Conservation (phyloP, 1,284 basidiomycete species). For the Sporisorium graminicola region DNA sequence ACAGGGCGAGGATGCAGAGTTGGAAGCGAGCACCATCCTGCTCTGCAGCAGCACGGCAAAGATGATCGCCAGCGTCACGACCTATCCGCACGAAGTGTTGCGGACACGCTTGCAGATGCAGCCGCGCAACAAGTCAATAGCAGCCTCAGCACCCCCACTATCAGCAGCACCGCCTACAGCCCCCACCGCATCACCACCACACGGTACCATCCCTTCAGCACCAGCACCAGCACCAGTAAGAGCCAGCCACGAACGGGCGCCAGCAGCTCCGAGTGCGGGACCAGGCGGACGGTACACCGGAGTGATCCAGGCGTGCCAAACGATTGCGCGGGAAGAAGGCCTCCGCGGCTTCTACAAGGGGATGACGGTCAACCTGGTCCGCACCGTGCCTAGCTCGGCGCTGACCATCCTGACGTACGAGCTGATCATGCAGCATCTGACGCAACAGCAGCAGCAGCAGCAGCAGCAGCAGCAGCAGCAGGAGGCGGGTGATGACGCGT, state of each 20-base stretch:
- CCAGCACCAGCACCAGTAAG: slow-evolving; percentile 1
- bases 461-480: background rate
- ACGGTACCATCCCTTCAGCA: background rate
- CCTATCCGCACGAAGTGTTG: slow-evolving; percentile 69
- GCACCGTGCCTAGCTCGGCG: slow-evolving; percentile 66
- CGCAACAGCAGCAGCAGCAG: slow-evolving; percentile 7
- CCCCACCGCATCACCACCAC: background rate
- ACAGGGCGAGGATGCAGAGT: slow-evolving; percentile 34
- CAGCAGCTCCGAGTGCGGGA: slow-evolving; percentile 7
- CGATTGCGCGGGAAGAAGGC: slow-evolving; percentile 60
- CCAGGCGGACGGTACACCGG: slow-evolving; percentile 47
- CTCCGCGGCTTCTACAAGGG: slow-evolving; percentile 66
- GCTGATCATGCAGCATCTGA: slow-evolving; percentile 64
- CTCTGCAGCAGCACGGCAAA: slow-evolving; percentile 65
- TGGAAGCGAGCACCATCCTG: slow-evolving; percentile 53
- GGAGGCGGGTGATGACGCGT: background rate
- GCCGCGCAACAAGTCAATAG: slow-evolving; percentile 15
- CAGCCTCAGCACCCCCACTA: background rate
- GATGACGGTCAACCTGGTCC: slow-evolving; percentile 65
- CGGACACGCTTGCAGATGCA: slow-evolving; percentile 68
- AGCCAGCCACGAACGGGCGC: background rate
- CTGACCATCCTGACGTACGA: slow-evolving; percentile 68
- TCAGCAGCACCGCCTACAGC: background rate
- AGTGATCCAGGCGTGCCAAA: slow-evolving; percentile 52
- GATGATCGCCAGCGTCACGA: slow-evolving; percentile 67